Conservation (phyloP, 1,284 basidiomycete species). For the Apiotrichum montevideense region DNA sequence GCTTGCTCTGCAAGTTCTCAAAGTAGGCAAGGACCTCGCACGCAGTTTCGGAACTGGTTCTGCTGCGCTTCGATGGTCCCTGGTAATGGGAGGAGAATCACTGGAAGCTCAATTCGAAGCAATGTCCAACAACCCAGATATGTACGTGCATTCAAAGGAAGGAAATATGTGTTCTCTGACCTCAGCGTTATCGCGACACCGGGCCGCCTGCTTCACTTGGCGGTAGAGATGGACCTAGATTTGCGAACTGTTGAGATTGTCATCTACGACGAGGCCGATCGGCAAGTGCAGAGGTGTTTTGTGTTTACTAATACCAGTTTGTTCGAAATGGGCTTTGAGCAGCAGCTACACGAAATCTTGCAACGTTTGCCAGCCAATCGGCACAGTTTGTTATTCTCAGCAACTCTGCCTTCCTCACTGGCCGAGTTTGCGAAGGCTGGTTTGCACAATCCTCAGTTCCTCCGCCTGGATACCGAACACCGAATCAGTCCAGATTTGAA, state of each 20-base stretch:
- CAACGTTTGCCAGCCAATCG: conserved; percentile 76
- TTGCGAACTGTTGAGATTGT: conserved; percentile 81
- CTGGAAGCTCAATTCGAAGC: conserved; percentile 95
- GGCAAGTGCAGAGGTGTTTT: conserved; percentile 24
- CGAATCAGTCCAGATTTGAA: conserved; percentile 91
- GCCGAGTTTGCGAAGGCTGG: conserved; percentile 98
- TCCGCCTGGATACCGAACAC: conserved; percentile 89
- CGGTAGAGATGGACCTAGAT: conserved; percentile 95
- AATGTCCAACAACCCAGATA: conserved; percentile 88
- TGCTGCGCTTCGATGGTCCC: conserved; percentile 78
- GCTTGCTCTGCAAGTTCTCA: conserved; percentile 86
- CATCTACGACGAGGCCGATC: conserved; percentile 97
- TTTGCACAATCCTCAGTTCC: conserved; percentile 84
- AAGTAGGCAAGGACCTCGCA: conserved; percentile 88
- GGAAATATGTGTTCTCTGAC: conserved; percentile 46
- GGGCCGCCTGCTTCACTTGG: conserved; percentile 88
- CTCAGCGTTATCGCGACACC: conserved; percentile 90
- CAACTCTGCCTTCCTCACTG: conserved; percentile 89
- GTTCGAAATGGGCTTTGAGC: conserved; percentile 97
- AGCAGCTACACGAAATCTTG: conserved; percentile 84
- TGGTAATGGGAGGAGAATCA: conserved; percentile 92
- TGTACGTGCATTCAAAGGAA: conserved; percentile 56
- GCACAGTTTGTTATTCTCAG: conserved; percentile 92
- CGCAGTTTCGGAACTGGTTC: conserved; percentile 54
- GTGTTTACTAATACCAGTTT: conserved; percentile 50